Percentiles rank a stretch among this genome's conserved stretches.
Conservation (phyloP, 2,329 filamentous ascomycete genomes). For the Ceratocystis alfenasii region DNA sequence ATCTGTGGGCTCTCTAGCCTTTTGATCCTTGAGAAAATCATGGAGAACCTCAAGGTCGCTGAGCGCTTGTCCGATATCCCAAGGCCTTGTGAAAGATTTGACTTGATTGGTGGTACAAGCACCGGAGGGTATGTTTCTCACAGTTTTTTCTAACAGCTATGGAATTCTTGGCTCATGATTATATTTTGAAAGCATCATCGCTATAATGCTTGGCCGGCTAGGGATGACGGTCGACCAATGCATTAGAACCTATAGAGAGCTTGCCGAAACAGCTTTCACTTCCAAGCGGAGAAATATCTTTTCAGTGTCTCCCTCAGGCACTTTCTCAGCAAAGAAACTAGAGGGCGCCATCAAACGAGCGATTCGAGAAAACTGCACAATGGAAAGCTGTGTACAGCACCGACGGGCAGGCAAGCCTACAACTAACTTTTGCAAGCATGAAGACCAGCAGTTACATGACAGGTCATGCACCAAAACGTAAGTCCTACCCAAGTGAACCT, state of each 20-base stretch:
- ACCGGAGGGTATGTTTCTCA: slow-evolving; percentile 25
- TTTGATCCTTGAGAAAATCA: slow-evolving; percentile 21
- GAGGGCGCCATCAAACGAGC: neutral
- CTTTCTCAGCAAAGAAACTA: neutral
- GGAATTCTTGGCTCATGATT: no score
- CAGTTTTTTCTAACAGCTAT: neutral
- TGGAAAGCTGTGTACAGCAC: neutral
- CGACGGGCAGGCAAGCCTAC: neutral
- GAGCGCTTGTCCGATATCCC: slow-evolving; percentile 23
- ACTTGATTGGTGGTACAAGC: slow-evolving; percentile 28
- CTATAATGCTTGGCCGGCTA: neutral
- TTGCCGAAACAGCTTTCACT: neutral
- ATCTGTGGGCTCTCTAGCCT: slow-evolving; percentile 26
- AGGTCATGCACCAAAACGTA: neutral
- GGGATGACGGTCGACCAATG: neutral
- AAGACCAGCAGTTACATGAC: neutral
- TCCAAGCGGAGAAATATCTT: neutral
- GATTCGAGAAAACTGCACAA: neutral
- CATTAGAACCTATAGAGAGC: neutral
- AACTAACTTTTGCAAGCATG: neutral
- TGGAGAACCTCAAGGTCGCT: slow-evolving; percentile 23
- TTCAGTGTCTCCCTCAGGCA: neutral
- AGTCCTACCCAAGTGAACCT: neutral
- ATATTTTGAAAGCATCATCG: neutral
- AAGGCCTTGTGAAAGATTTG: slow-evolving; percentile 26